phyloP scores from a whole-genome alignment of 1,284 basidiomycete species.

The Ceratobasidium sp. region DNA sequence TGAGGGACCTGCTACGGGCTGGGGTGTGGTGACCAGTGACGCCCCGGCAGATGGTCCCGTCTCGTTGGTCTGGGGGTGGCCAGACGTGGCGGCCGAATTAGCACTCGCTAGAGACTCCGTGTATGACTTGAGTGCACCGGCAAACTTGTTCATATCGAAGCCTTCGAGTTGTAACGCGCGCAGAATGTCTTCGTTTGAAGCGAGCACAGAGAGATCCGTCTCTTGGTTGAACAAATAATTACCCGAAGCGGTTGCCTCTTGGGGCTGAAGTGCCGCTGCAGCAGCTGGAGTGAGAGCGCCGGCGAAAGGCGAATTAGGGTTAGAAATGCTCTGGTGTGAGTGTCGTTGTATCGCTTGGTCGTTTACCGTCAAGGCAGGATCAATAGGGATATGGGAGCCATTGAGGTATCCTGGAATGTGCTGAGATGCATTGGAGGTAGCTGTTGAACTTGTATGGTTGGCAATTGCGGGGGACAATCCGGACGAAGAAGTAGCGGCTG shows the following conservation, averaged over 20 bases:
- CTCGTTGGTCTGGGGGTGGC: conserved; percentile 41
- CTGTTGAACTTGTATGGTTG: neutral
- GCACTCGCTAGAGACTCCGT: conserved; percentile 61
- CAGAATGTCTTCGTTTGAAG: conserved; percentile 71
- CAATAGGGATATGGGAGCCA: conserved; percentile 16
- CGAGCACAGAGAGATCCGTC: conserved; percentile 32
- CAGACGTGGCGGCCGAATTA: conserved; percentile 50
- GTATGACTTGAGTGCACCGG: conserved; percentile 65
- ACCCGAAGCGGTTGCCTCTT: neutral
- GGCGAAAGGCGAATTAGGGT: neutral
- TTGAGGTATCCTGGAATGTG: conserved; percentile 5
- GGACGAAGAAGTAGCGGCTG: neutral
- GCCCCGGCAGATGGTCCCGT: conserved; percentile 38
- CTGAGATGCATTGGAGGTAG: neutral
- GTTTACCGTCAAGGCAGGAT: conserved; percentile 20
- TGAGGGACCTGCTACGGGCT: neutral
- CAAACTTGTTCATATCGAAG: conserved; percentile 71
- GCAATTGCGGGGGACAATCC: neutral
- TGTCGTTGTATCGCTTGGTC: conserved; percentile 14
- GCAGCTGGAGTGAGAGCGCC: neutral
- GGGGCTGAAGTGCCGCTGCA: neutral
- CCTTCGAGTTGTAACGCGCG: conserved; percentile 69
- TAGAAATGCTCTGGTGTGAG: neutral
- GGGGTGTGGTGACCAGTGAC: neutral
- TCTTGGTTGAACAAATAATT: conserved; percentile 25